phyloP scores from a whole-genome alignment of 2,329 filamentous ascomycete genomes.

The Fusarium nelsonii region DNA sequence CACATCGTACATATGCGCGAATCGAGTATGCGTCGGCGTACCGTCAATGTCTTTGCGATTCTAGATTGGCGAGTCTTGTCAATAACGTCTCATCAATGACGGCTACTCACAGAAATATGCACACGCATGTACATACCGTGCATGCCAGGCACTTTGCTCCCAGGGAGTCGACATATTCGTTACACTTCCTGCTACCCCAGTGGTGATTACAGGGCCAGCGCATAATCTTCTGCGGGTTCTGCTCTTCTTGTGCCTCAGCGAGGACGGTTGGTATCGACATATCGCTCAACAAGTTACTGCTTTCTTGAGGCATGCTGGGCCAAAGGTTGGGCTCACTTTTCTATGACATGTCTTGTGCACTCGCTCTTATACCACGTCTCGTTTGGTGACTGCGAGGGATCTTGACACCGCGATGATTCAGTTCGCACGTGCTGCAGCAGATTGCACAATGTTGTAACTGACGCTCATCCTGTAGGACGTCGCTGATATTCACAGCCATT shows the following conservation, averaged over 20 bases:
- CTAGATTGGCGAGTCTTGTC: conserved; percentile 27
- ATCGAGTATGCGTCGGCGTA: conserved; percentile 42
- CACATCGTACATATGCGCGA: conserved; percentile 42
- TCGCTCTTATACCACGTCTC: conserved; percentile 39
- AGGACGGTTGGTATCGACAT: neutral
- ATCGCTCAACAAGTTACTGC: conserved; percentile 9
- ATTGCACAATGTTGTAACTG: conserved; percentile 31
- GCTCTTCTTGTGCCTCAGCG: neutral
- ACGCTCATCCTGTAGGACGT: conserved; percentile 36
- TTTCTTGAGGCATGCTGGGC: conserved; percentile 15
- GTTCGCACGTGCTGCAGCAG: conserved; percentile 32
- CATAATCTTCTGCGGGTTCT: conserved; percentile 24
- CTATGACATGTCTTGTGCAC: conserved; percentile 13
- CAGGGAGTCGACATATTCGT: conserved; percentile 37
- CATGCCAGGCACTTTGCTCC: conserved; percentile 41
- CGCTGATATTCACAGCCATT: conserved; percentile 20
- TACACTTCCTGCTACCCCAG: conserved; percentile 42
- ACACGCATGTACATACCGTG: conserved; percentile 33
- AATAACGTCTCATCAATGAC: conserved; percentile 29
- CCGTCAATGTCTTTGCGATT: conserved; percentile 33
- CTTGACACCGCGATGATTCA: conserved; percentile 31
- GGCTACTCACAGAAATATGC: conserved; percentile 22
- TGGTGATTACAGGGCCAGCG: conserved; percentile 44
- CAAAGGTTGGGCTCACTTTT: conserved; percentile 10
- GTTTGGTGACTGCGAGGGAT: conserved; percentile 6